A percentile compares a stretch with the other conserved stretches of the same genome.
Conservation (phyloP, 768 basidiomycete species). For the Suillus clintonianus region DNA sequence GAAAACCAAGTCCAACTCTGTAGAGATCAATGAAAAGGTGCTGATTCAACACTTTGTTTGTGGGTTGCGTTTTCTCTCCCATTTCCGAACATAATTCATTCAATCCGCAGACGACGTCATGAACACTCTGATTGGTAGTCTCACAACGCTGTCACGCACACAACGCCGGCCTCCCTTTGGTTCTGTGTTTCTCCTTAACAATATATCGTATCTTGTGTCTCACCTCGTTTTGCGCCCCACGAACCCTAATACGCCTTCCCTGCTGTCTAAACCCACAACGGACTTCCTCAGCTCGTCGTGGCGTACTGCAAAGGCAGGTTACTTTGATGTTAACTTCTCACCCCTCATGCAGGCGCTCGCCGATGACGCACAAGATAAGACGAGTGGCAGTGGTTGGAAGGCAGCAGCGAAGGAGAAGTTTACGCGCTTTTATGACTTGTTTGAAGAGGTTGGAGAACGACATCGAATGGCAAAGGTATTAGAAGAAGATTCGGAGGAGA, state of each 20-base stretch:
- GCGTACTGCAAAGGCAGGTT: constrained; percentile 80
- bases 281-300: constrained; percentile 69
- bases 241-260: constrained; percentile 43
- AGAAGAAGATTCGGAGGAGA: constrained; percentile 66
- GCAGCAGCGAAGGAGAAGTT: constrained; percentile 79
- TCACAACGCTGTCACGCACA: constrained; percentile 63
- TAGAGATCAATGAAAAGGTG: constrained; percentile 56
- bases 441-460: constrained; percentile 79
- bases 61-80: constrained; percentile 36
- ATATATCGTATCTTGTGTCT: constrained; percentile 67
- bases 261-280: constrained; percentile 62
- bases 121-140: constrained; percentile 57
- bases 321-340: constrained; percentile 82
- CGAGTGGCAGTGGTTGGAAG: constrained; percentile 45
- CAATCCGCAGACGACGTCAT: constrained; percentile 69
- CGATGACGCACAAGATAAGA: constrained; percentile 51
- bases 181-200: constrained; percentile 81
- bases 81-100: not conserved
- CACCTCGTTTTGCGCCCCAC: constrained; percentile 56
- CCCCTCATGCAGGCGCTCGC: constrained; percentile 67
- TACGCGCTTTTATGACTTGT: constrained; percentile 75
- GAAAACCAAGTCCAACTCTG: constrained; percentile 40
- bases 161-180: constrained; percentile 65
- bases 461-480: constrained; percentile 70
- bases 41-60: constrained; percentile 78